Conservation (phyloP, 163 green algal species). For the Prototheca wickerhamii region DNA sequence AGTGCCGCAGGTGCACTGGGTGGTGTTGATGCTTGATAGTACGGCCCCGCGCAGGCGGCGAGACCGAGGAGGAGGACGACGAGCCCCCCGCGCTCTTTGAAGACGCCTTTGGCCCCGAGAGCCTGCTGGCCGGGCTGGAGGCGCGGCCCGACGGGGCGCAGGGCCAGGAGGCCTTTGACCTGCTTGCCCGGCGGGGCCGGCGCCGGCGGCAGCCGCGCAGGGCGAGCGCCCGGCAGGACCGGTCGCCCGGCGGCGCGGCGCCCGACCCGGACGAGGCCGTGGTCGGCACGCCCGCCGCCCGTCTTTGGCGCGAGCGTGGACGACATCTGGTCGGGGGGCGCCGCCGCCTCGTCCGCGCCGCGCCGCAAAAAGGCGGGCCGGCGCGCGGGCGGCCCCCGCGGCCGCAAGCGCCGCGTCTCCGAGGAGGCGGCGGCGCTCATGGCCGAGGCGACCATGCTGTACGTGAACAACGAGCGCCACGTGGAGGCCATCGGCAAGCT, state of each 20-base stretch:
- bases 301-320: slow-evolving; percentile 29
- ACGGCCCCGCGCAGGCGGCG: neutral
- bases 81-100: slow-evolving; percentile 23
- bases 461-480: slow-evolving; percentile 31
- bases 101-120: slow-evolving; percentile 30
- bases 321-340: slow-evolving; percentile 19
- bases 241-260: too few species aligned
- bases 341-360: neutral
- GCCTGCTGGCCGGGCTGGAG: slow-evolving; percentile 34
- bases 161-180: slow-evolving; percentile 33
- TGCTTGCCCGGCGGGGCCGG: slow-evolving; percentile 24
- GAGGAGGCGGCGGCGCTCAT: slow-evolving; percentile 56
- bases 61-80: slow-evolving; percentile 18
- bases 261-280: neutral
- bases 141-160: neutral
- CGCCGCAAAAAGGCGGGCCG: neutral
- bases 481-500: slow-evolving; percentile 52
- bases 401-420: slow-evolving; percentile 19
- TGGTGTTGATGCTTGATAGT: too few species aligned
- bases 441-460: slow-evolving; percentile 72
- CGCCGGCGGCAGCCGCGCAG: too few species aligned
- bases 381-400: neutral
- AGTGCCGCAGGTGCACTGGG: neutral
- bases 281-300: neutral
- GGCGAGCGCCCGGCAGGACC: too few species aligned